Base-by-base conservation (phyloP, 257 asterid species). In the Lantana camara region DNA sequence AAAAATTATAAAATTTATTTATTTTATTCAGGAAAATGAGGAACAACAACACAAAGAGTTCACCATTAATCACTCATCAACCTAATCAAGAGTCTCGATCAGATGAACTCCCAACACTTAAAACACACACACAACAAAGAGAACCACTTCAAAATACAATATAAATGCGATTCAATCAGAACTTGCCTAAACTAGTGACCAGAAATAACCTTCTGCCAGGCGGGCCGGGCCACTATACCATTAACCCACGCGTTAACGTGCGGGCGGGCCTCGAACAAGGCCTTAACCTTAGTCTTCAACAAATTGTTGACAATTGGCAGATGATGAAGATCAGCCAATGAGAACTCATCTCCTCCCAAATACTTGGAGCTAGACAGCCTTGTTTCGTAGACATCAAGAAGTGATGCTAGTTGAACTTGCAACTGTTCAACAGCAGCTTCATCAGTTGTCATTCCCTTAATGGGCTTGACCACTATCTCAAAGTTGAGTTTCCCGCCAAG, bases 301-400 rank as follows among this genome's bases (percentile, higher is more conserved):
- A 75, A 77, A 70, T 57, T 70, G 22, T 72, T 46, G 7, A 83
- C 4, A 27, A 77, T 38, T 1, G 87, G 95, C 14, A 77, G 10
- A 56, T 86, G 89, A 51, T 81, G 82, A 16, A 86, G 67, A 70
- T 84, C 89, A 11, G 72, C 91, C 67, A 72, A 6, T 0, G 82
- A 58, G 77, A 42, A 77, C 0, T 57, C 38, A 0, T 83, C 81
- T 12, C 86, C 91, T 12, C 57, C 89, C 74, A 85, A 55, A 60
- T 77, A 86, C 67, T 79, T 82, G 0, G 84, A 79, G 0, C 74
- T 56, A 0, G 53, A 15, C 67, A 86, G 52, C 0, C 87, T 73
- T 1, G 73, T 52, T 59, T 86, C 95, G 53, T 86, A 86, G 22
- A 83, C 69, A 13, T 86, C 95, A 0, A 86, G 82, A 50, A 83